Evolutionary conservation across 148 eudicot species (phyloP), one percentile per base, ranked within the genome.

Genomic region (Salicornia ramosissima): DNA sequence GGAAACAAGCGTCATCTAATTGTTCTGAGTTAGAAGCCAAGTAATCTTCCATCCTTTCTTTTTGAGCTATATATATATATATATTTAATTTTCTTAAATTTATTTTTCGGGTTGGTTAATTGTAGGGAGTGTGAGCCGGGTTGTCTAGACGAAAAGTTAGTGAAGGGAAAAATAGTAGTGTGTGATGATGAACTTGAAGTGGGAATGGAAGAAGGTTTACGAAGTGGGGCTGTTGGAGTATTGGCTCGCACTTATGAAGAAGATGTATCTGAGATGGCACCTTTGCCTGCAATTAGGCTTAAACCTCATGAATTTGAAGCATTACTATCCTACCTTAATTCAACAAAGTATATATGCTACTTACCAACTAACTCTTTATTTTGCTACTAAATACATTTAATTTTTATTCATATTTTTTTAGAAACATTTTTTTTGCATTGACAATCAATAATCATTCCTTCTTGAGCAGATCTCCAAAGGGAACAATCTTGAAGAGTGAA

Each of bases 81-180:
- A 2, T n/a, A n/a, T n/a, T n/a, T n/a, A 14, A 5, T 36, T 54
- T 3, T 31, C 61, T 36, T 18, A 29, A 45, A n/a, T 29, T 21
- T 13, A 28, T 47, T 0, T 14, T 7, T 10, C 5, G 15, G 28
- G 12, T 22, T 34, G 39, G 42, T 46, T 39, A 18, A 29, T 55
- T 64, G 34, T 65, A 81, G 81, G 25, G 0, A 0, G 1, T 78
- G 81, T 46, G 0, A 0, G 0, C 47, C 3, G 0, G 21, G 4
- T 5, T 79, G 80, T 57, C 33, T 79, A 15, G 76, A 77, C 36
- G 10, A 9, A 25, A 64, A 21, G 1, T 43, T 56, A 57, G 85
- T 74, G 47, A 76, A 62, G 28, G 85, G 80, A 18, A 82, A 79
- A 65, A 79, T 82, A 1, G 67, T 77, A 40, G 64, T 79, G 15